Percentiles rank a stretch among this genome's conserved stretches.
Evolutionary conservation across 495 filamentous ascomycete species (phyloP).

Genomic region (Chaetomidium leptoderma): DNA sequence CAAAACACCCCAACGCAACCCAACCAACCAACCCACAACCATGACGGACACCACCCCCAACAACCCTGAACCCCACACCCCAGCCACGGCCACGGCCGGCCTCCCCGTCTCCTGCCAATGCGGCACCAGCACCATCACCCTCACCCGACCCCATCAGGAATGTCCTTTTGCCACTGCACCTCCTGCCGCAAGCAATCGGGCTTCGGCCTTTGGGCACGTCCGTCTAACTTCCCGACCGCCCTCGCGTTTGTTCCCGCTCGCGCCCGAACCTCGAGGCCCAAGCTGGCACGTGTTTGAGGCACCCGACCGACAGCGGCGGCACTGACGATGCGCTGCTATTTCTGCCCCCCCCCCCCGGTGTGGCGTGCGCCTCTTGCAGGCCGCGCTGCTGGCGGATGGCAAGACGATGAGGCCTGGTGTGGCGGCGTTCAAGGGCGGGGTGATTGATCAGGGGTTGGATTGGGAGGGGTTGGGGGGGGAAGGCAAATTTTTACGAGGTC

Average conservation of each 20-base stretch:
- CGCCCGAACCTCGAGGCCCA: constrained; percentile 26
- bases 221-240: constrained; percentile 35
- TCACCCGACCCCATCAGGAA: constrained; percentile 36
- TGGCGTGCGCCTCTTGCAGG: constrained; percentile 46
- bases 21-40: no score
- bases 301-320: constrained; percentile 39
- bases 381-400: constrained; percentile 32
- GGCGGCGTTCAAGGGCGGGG: constrained; percentile 48
- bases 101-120: constrained; percentile 48
- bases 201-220: constrained; percentile 53
- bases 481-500: constrained; percentile 5
- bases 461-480: constrained; percentile 14
- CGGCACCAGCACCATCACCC: constrained; percentile 41
- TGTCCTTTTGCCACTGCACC: constrained; percentile 56
- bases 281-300: constrained; percentile 36
- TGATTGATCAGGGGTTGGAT: constrained; percentile 35
- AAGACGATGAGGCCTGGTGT: constrained; percentile 22
- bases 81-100: constrained; percentile 13
- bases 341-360: constrained; percentile 46
- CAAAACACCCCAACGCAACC: no score
- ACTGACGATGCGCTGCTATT: constrained; percentile 44
- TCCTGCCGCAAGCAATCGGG: constrained; percentile 54
- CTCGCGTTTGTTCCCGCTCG: constrained; percentile 48
- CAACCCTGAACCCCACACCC: background rate
- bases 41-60: background rate